Evolutionary conservation across 768 basidiomycete species (phyloP).

Genomic region (Tylopilus cervinicoccineus): DNA sequence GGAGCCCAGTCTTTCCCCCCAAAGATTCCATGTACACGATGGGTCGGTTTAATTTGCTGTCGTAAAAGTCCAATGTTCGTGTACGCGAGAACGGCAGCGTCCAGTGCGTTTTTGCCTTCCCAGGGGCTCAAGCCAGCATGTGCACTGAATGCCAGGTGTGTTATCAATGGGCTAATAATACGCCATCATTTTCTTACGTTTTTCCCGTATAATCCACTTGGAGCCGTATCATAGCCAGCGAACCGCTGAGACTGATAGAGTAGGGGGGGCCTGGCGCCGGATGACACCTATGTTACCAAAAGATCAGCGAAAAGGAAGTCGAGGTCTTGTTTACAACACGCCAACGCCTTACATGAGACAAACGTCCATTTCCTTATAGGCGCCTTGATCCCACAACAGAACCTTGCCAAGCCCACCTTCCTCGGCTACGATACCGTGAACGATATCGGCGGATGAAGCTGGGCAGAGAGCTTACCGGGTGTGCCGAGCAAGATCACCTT

Average conservation of each 20-base stretch:
- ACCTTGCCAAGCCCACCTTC: slow-evolving; percentile 77
- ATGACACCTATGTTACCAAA: slow-evolving; percentile 54
- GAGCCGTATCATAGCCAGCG: slow-evolving; percentile 58
- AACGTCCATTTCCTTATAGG: slow-evolving; percentile 69
- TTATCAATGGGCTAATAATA: background rate
- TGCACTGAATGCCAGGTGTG: slow-evolving; percentile 41
- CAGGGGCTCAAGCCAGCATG: slow-evolving; percentile 82
- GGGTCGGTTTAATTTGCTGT: slow-evolving; percentile 75
- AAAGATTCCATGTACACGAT: slow-evolving; percentile 79
- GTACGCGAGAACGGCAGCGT: slow-evolving; percentile 82
- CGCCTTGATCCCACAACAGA: slow-evolving; percentile 59
- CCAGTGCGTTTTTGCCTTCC: slow-evolving; percentile 80
- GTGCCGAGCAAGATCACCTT: slow-evolving; percentile 75
- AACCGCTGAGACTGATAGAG: slow-evolving; percentile 58
- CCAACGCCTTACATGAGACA: slow-evolving; percentile 59
- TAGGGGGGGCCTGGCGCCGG: slow-evolving; percentile 71
- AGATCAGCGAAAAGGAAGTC: background rate
- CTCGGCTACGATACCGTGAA: slow-evolving; percentile 37
- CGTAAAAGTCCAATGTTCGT: slow-evolving; percentile 76
- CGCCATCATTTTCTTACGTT: slow-evolving; percentile 54
- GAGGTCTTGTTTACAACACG: background rate
- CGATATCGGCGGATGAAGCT: background rate
- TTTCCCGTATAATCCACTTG: slow-evolving; percentile 67
- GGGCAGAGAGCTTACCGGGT: slow-evolving; percentile 46
- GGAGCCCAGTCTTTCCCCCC: slow-evolving; percentile 71